phyloP scores from a whole-genome alignment of 2,329 filamentous ascomycete genomes.

The Chaetomium strumarium region DNA sequence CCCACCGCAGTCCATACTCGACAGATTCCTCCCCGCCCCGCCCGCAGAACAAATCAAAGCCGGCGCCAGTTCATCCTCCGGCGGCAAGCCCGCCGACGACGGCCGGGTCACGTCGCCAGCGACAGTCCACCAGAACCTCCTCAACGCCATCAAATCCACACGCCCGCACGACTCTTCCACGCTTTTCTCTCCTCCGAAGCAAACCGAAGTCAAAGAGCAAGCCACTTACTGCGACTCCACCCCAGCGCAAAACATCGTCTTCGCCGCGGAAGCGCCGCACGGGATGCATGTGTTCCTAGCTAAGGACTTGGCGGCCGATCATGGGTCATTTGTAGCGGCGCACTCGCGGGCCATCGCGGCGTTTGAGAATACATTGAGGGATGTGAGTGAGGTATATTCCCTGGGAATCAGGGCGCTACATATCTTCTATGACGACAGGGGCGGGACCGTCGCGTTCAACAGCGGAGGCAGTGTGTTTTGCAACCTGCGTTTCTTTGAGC shows the following conservation, averaged over 20 bases:
- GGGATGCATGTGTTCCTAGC: conserved; percentile 70
- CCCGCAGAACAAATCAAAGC: conserved; percentile 20
- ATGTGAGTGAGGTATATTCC: conserved; percentile 66
- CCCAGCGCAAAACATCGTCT: conserved; percentile 65
- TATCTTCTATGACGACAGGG: conserved; percentile 77
- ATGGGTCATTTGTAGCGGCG: conserved; percentile 52
- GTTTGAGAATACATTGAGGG: conserved; percentile 64
- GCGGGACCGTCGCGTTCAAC: conserved; percentile 90
- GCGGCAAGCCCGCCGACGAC: conserved; percentile 31
- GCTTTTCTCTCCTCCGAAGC: conserved; percentile 67
- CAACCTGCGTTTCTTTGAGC: conserved; percentile 81
- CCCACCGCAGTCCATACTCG: conserved; percentile 34
- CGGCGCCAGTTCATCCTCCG: not conserved
- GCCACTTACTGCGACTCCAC: conserved; percentile 79
- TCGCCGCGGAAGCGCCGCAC: conserved; percentile 62
- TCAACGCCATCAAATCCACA: conserved; percentile 72
- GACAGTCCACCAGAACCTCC: conserved; percentile 62
- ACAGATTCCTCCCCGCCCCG: conserved; percentile 37
- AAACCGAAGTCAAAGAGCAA: conserved; percentile 72
- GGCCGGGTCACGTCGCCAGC: conserved; percentile 55
- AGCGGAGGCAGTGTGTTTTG: conserved; percentile 82
- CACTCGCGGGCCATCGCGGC: conserved; percentile 58
- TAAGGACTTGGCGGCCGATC: conserved; percentile 44
- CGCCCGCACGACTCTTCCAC: conserved; percentile 67
- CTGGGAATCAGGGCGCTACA: conserved; percentile 65